Evolutionary conservation across 441 rosid genomes (phyloP).

Genomic region (Rhodomyrtus psidioides): DNA sequence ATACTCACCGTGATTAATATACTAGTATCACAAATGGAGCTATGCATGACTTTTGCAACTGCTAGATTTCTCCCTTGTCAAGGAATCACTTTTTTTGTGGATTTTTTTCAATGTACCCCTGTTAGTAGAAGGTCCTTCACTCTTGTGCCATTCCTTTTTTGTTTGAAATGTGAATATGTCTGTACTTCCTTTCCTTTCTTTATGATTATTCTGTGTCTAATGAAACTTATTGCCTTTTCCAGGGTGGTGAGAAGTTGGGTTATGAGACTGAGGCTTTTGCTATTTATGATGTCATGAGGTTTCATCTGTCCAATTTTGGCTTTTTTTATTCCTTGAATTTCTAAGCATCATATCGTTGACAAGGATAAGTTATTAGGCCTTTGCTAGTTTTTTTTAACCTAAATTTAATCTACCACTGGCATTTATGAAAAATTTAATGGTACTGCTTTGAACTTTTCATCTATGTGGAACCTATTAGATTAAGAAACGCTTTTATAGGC

Average conservation of each 20-base stretch:
- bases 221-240: slow-evolving; percentile 8
- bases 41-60: neutral
- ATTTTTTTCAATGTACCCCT: neutral
- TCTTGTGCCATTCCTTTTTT: neutral
- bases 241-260: slow-evolving; percentile 66
- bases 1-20: neutral
- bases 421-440: neutral
- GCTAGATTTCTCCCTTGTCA: neutral
- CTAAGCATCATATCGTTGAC: neutral
- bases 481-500: neutral
- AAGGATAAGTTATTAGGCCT: neutral
- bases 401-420: neutral
- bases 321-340: neutral
- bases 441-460: neutral
- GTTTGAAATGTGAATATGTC: neutral
- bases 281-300: slow-evolving; percentile 86
- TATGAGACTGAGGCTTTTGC: slow-evolving; percentile 90
- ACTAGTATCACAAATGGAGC: neutral
- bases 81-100: neutral
- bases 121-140: neutral
- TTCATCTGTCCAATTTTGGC: neutral
- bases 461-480: neutral
- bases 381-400: neutral
- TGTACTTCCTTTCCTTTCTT: neutral
- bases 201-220: neutral